A percentile compares a stretch with the other conserved stretches of the same genome.
phyloP scores from a whole-genome alignment of 2,329 filamentous ascomycete species.

The Alternaria burnsii region DNA sequence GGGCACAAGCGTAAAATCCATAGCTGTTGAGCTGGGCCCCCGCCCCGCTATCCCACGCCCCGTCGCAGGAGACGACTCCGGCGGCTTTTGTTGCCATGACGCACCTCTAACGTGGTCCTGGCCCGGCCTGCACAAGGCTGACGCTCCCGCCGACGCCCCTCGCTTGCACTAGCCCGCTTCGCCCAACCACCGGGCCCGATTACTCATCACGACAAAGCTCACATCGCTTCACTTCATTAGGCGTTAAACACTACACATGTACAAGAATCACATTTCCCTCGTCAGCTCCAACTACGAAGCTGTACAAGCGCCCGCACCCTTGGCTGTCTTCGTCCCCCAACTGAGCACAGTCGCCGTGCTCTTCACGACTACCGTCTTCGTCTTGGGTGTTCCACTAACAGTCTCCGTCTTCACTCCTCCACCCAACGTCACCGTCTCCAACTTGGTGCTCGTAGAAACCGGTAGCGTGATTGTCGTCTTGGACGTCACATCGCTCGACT shows the following conservation, averaged over 20 bases:
- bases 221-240: background rate
- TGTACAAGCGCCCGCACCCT: constrained; percentile 24
- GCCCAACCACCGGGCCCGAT: background rate
- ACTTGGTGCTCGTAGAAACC: constrained; percentile 21
- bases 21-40: constrained; percentile 19
- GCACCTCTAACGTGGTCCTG: background rate
- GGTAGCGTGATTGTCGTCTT: constrained; percentile 34
- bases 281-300: background rate
- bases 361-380: constrained; percentile 23
- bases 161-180: background rate
- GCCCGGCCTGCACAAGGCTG: constrained; percentile 2
- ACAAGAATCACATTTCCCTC: background rate
- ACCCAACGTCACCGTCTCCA: constrained; percentile 21
- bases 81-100: constrained; percentile 11
- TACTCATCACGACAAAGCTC: background rate
- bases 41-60: constrained; percentile 26
- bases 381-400: constrained; percentile 20
- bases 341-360: constrained; percentile 19
- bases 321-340: constrained; percentile 22
- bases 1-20: constrained; percentile 10
- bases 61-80: constrained; percentile 12
- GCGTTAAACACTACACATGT: constrained; percentile 5
- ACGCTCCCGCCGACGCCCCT: background rate
- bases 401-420: constrained; percentile 20
- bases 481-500: constrained; percentile 16